Evolutionary conservation across 2,329 filamentous ascomycete species (phyloP).

Genomic region (Claviceps fusiformis): DNA sequence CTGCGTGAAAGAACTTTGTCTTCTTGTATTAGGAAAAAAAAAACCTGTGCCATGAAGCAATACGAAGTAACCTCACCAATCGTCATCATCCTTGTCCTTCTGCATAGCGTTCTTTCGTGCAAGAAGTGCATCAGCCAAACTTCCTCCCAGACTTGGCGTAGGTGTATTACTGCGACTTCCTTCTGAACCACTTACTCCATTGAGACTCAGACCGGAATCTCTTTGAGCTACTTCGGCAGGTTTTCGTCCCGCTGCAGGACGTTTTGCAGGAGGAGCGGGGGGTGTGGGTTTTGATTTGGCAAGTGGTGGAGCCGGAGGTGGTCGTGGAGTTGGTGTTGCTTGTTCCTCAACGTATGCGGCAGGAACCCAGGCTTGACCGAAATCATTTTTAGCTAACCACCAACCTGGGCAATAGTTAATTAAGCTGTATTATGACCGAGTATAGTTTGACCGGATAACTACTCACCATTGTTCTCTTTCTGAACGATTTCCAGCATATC

Average conservation of each 20-base stretch:
- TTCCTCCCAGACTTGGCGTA: slow-evolving; percentile 57
- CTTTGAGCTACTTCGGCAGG: slow-evolving; percentile 55
- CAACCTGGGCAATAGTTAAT: slow-evolving; percentile 51
- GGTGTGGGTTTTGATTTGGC: slow-evolving; percentile 52
- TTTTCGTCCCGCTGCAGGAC: slow-evolving; percentile 61
- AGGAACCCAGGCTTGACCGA: slow-evolving; percentile 81
- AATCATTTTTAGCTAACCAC: slow-evolving; percentile 75
- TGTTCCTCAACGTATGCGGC: slow-evolving; percentile 88
- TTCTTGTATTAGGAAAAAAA: neutral
- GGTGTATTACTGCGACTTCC: slow-evolving; percentile 59
- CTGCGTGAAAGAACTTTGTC: neutral
- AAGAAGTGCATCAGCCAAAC: slow-evolving; percentile 64
- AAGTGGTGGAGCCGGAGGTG: slow-evolving; percentile 51
- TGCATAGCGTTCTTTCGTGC: slow-evolving; percentile 67
- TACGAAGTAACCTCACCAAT: slow-evolving; percentile 38
- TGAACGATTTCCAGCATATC: slow-evolving; percentile 82
- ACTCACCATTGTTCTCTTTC: slow-evolving; percentile 85
- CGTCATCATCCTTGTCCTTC: slow-evolving; percentile 53
- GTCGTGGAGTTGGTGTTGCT: slow-evolving; percentile 45
- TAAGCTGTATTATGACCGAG: neutral
- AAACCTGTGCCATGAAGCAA: slow-evolving; percentile 5
- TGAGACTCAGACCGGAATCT: slow-evolving; percentile 55
- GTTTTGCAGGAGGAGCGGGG: slow-evolving; percentile 66
- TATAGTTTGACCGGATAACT: too few species aligned
- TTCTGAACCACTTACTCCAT: slow-evolving; percentile 39